Conservation (phyloP, 257 asterid species). For the Solanum acaule region DNA sequence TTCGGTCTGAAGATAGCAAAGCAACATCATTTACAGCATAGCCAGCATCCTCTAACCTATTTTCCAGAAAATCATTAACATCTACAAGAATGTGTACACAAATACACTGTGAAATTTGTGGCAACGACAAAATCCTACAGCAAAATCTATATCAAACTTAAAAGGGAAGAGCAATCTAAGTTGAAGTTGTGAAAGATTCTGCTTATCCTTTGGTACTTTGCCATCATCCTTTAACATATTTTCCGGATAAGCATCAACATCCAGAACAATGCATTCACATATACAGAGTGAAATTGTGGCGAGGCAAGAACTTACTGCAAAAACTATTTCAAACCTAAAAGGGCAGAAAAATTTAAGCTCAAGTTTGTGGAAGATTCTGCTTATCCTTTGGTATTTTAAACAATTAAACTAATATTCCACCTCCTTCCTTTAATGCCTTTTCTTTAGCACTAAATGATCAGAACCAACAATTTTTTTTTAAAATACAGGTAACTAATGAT, state of each 20-base stretch:
- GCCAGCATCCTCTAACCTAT: slow-evolving; percentile 82
- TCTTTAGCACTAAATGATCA: neutral
- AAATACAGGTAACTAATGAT: neutral
- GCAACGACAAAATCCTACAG: neutral
- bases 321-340: neutral
- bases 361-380: neutral
- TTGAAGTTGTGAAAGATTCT: neutral
- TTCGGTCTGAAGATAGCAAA: too few species aligned
- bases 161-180: neutral
- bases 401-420: neutral
- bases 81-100: neutral
- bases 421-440: neutral
- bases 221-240: neutral
- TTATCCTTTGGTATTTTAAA: neutral
- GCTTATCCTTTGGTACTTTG: neutral
- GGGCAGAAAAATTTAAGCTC: neutral
- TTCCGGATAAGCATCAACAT: neutral
- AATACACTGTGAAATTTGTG: neutral
- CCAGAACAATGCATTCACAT: neutral
- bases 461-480: neutral
- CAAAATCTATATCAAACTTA: neutral
- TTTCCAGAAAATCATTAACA: neutral
- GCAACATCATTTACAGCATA: slow-evolving; percentile 20
- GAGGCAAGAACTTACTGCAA: neutral
- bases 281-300: neutral